These are phyloP conservation scores for Colletotrichum viniferum DNA, from an alignment of 2,329 filamentous ascomycete species.

Conservation along the genomic window DNA sequence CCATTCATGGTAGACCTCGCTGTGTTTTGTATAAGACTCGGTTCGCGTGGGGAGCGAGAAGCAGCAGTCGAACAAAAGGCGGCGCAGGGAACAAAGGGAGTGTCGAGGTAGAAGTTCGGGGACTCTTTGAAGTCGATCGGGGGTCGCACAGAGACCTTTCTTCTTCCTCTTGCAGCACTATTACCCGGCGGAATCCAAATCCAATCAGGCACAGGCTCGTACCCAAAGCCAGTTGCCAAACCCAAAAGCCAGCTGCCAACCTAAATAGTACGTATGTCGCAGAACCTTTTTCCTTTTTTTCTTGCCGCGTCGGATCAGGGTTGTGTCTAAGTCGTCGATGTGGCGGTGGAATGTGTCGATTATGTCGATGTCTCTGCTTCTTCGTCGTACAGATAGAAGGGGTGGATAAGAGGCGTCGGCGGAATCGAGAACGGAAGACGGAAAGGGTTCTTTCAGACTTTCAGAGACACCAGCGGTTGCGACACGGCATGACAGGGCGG, in stretches of 20 bases:
- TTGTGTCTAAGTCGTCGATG: constrained; percentile 5
- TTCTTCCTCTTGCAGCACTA: background rate
- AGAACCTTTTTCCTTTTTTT: background rate
- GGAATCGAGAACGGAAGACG: background rate
- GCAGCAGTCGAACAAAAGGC: constrained; percentile 24
- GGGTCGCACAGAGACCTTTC: background rate
- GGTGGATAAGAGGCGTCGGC: background rate
- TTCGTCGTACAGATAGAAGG: background rate
- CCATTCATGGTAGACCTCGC: constrained; percentile 64
- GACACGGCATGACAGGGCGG: constrained; percentile 15
- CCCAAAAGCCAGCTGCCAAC: constrained; percentile 7
- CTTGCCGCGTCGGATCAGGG: background rate
- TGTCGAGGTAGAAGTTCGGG: background rate
- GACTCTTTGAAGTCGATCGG: background rate
- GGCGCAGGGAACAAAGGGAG: constrained; percentile 15
- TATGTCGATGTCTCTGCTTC: background rate
- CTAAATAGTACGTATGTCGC: constrained; percentile 12
- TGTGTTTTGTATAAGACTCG: background rate
- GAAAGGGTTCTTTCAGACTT: constrained; percentile 6
- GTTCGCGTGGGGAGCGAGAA: constrained; percentile 24
- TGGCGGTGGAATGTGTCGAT: constrained; percentile 5
- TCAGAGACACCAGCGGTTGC: background rate
- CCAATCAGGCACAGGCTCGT: constrained; percentile 14
- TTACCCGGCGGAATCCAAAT: background rate
- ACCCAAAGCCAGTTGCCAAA: constrained; percentile 3